Evolutionary conservation across 2,329 filamentous ascomycete species (phyloP), one percentile per base, ranked within the genome.

Genomic region (Aspergillus sojae): DNA sequence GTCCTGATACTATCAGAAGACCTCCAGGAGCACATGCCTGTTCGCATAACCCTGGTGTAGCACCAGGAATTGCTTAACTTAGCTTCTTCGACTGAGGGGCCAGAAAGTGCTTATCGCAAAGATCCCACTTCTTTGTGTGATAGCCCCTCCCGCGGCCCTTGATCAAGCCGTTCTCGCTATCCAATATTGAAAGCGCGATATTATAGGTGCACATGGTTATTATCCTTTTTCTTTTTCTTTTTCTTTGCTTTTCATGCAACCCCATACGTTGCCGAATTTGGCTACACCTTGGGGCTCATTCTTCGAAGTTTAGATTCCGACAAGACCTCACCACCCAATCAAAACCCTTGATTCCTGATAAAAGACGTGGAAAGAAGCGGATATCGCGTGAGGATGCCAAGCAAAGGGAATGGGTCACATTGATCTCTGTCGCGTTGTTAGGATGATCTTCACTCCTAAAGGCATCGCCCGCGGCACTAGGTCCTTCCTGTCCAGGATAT

Each of bases 361-460:
- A 48, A 50, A 57, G 54, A 50, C 50, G 48, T 52, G 43, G 57
- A 26, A 52, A 68, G 34, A 54, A 57, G 57, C 59, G 58, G 53
- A 57, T 63, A 62, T 58, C 62, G 61, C 65, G 60, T 62, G 65
- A 63, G 60, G 28, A 54, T 60, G 66, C 65, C 65, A 65, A 67
- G 66, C 48, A 55, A 32, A 23, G 57, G 5, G 32, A 54, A 52
- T 28, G 28, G 61, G 64, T 66, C 59, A 63, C 65, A 65, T 58
- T 65, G 57, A 62, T 48, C 43, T 43, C 55, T 61, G 54, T 45
- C 54, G 55, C 46, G 41, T 43, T n/a, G 46, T 59, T n/a, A 12
- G 46, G 57, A 59, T 45, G 50, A 41, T 53, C 58, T 54, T 55
- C 52, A 26, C 56, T 48, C 41, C 43, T 50, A 23, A 36, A 28